Evolutionary conservation across 2,329 filamentous ascomycete species (phyloP).

Genomic region (Chaetomium olivaceum): DNA sequence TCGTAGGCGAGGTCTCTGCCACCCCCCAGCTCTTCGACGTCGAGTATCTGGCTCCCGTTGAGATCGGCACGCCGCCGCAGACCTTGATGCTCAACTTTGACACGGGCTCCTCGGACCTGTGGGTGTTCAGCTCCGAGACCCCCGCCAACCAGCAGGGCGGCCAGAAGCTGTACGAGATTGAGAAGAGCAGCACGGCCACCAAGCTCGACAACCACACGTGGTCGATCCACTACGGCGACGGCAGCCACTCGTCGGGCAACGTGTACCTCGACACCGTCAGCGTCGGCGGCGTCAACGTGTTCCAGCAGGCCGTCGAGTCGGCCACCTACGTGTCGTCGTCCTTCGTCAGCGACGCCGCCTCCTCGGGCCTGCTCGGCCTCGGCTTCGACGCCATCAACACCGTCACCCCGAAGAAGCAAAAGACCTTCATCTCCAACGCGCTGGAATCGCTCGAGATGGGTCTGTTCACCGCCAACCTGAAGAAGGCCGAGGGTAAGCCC

Average conservation of each 20-base stretch:
- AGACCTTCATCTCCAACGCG: conserved; percentile 47
- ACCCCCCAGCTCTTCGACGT: conserved; percentile 50
- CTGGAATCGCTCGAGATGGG: conserved; percentile 38
- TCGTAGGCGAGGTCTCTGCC: conserved; percentile 42
- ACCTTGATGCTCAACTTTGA: conserved; percentile 66
- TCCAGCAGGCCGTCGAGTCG: conserved; percentile 63
- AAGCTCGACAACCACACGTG: conserved; percentile 48
- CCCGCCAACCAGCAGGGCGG: conserved; percentile 48
- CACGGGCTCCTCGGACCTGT: conserved; percentile 68
- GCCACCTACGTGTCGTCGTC: conserved; percentile 55
- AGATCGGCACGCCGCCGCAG: conserved; percentile 54
- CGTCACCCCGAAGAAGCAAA: conserved; percentile 54
- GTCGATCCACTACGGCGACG: conserved; percentile 65
- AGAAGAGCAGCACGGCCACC: conserved; percentile 44
- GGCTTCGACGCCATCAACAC: conserved; percentile 62
- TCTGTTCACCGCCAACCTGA: conserved; percentile 41
- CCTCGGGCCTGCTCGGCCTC: conserved; percentile 56
- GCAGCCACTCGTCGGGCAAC: conserved; percentile 59
- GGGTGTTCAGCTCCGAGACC: conserved; percentile 64
- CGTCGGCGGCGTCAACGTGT: conserved; percentile 60
- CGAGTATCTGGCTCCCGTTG: conserved; percentile 59
- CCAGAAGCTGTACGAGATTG: conserved; percentile 58
- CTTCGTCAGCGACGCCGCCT: conserved; percentile 39
- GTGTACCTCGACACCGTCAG: conserved; percentile 65
- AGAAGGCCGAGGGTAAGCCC: conserved; percentile 40